Percentiles rank a stretch among this genome's conserved stretches.
phyloP scores from a whole-genome alignment of 1,139 yeast species.

The Yamadazyma kanchanaburiensis region DNA sequence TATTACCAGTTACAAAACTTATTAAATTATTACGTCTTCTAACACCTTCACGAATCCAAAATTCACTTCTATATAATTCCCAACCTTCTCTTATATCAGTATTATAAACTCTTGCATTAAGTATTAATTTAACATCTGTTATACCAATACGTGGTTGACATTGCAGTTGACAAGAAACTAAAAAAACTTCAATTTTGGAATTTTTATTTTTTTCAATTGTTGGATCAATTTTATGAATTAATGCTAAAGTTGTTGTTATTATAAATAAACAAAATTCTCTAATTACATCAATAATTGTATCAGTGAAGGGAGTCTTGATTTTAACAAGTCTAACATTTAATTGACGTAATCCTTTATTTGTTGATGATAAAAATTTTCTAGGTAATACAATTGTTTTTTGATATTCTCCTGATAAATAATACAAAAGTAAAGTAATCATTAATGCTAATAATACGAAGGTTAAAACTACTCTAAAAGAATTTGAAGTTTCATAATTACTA shows the following conservation, averaged over 20 bases:
- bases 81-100: conserved; percentile 89
- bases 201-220: conserved; percentile 26
- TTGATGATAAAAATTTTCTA: conserved; percentile 67
- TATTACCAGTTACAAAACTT: conserved; percentile 26
- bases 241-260: conserved; percentile 22
- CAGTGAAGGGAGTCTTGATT: conserved; percentile 58
- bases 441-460: conserved; percentile 68
- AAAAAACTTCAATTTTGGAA: conserved; percentile 39
- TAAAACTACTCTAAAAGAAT: conserved; percentile 37
- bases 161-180: conserved; percentile 42
- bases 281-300: conserved; percentile 44
- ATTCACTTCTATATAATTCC: conserved; percentile 91
- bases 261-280: conserved; percentile 36
- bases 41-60: conserved; percentile 84
- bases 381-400: conserved; percentile 81
- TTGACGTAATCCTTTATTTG: conserved; percentile 86
- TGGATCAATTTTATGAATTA: conserved; percentile 37
- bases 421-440: conserved; percentile 66
- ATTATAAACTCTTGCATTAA: conserved; percentile 77
- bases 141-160: conserved; percentile 47
- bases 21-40: conserved; percentile 53
- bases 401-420: conserved; percentile 87
- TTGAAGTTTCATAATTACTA: conserved; percentile 24
- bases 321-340: conserved; percentile 76
- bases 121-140: conserved; percentile 62